Evolutionary conservation across 2,329 filamentous ascomycete genomes (phyloP).

Genomic region (Pyrenochaeta sp.): DNA sequence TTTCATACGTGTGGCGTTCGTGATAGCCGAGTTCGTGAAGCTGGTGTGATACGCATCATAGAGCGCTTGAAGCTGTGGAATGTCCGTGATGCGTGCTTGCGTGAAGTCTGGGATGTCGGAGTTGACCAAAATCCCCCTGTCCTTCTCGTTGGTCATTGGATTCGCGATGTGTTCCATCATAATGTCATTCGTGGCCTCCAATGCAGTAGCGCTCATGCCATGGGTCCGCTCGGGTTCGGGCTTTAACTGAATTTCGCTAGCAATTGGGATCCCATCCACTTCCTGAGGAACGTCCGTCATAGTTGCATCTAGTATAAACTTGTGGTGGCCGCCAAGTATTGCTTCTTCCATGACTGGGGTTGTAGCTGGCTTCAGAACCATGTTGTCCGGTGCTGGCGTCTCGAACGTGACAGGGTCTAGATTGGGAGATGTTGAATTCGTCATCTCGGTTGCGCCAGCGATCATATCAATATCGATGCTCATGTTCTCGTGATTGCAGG

Average conservation of each 20-base stretch:
- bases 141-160: not conserved
- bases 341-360: not conserved
- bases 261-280: not conserved
- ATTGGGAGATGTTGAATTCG: not conserved
- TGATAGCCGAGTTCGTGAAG: conserved; percentile 11
- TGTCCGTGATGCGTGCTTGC: conserved; percentile 10
- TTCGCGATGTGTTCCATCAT: not conserved
- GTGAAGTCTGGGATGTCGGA: conserved; percentile 8
- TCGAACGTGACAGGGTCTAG: not conserved
- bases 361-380: not conserved
- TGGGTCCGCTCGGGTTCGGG: not conserved
- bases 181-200: not conserved
- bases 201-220: not conserved
- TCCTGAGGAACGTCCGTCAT: not conserved
- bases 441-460: not conserved
- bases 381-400: not conserved
- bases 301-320: not conserved
- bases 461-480: not conserved
- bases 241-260: not conserved
- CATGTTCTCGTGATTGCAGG: not conserved
- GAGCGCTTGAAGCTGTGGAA: conserved; percentile 17
- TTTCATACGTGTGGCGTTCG: conserved; percentile 21
- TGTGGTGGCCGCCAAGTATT: not conserved
- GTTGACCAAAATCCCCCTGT: conserved; percentile 5
- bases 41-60: conserved; percentile 17